A percentile compares a stretch with the other conserved stretches of the same genome.
phyloP scores from a whole-genome alignment of 805 yeast species.

The Ogataea naganishii region DNA sequence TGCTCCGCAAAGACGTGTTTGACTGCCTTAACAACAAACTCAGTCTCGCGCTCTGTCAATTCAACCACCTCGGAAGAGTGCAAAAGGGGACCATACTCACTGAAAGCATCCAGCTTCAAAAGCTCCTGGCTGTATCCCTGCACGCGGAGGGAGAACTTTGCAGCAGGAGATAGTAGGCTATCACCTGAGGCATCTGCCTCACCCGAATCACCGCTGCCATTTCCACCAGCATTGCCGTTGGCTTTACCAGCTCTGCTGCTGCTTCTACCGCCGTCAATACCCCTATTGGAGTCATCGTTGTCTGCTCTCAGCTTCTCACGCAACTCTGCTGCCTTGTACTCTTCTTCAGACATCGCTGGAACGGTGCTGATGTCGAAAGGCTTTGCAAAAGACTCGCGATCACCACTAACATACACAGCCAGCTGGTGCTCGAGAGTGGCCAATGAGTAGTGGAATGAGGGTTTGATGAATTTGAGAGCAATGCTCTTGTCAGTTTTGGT shows the following conservation, averaged over 20 bases:
- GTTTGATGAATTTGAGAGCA: slow-evolving; percentile 50
- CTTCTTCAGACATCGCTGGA: slow-evolving; percentile 60
- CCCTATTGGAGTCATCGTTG: slow-evolving; percentile 11
- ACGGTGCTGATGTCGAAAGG: slow-evolving; percentile 69
- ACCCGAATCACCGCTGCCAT: slow-evolving; percentile 11
- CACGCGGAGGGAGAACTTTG: slow-evolving; percentile 30
- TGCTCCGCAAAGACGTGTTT: slow-evolving; percentile 76
- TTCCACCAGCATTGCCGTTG: slow-evolving; percentile 14
- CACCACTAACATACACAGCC: slow-evolving; percentile 55
- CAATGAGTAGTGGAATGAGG: slow-evolving; percentile 63
- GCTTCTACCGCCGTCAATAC: slow-evolving; percentile 18
- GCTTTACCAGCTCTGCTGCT: slow-evolving; percentile 16
- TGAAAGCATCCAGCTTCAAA: slow-evolving; percentile 62
- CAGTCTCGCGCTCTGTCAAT: slow-evolving; percentile 88
- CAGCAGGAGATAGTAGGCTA: slow-evolving; percentile 17
- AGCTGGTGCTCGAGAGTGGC: slow-evolving; percentile 72
- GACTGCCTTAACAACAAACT: slow-evolving; percentile 76
- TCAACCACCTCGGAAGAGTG: slow-evolving; percentile 58
- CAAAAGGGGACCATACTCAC: slow-evolving; percentile 63
- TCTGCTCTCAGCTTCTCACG: slow-evolving; percentile 36
- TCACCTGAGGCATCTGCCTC: slow-evolving; percentile 19
- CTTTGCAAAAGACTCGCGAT: slow-evolving; percentile 34
- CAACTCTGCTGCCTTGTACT: slow-evolving; percentile 55
- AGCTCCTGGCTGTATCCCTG: slow-evolving; percentile 68
- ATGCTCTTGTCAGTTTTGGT: slow-evolving; percentile 20